These are phyloP conservation scores for Colletotrichum eleusines DNA, from an alignment of 2,329 filamentous ascomycete species.

Conservation along the genomic window DNA sequence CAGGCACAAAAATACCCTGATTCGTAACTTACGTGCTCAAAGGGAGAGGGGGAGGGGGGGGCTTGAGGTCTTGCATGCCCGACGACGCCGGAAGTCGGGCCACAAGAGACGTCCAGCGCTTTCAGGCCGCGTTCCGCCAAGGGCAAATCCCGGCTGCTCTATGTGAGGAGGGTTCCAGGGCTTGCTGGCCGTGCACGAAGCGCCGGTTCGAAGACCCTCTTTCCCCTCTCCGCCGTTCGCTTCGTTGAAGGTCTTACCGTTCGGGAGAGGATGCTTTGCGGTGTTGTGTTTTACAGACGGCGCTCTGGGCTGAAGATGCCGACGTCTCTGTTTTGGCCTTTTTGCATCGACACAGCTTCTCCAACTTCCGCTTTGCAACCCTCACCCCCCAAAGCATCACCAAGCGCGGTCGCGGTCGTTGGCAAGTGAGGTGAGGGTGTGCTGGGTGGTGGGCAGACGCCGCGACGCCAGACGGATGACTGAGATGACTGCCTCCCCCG, in stretches of 20 bases:
- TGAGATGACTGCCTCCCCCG: neutral
- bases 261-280: neutral
- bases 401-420: neutral
- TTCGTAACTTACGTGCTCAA: slow-evolving; percentile 17
- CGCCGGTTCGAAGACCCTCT: slow-evolving; percentile 26
- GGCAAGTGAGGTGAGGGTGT: neutral
- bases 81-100: slow-evolving; percentile 29
- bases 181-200: too few relatives aligned
- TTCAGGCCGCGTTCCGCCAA: slow-evolving; percentile 4
- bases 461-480: neutral
- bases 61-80: slow-evolving; percentile 14
- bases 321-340: neutral
- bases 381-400: too few relatives aligned
- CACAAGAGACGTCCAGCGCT: neutral
- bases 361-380: neutral
- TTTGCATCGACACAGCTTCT: neutral
- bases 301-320: too few relatives aligned
- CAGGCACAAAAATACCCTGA: neutral
- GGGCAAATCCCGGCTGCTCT: slow-evolving; percentile 18
- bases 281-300: too few relatives aligned
- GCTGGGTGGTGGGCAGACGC: slow-evolving; percentile 1
- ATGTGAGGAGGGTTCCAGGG: slow-evolving; percentile 9
- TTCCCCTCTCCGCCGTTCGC: neutral
- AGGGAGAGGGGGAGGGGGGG: slow-evolving; percentile 25
- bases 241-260: neutral